phyloP scores from a whole-genome alignment of 768 basidiomycete species.

The Zangia roseola region DNA sequence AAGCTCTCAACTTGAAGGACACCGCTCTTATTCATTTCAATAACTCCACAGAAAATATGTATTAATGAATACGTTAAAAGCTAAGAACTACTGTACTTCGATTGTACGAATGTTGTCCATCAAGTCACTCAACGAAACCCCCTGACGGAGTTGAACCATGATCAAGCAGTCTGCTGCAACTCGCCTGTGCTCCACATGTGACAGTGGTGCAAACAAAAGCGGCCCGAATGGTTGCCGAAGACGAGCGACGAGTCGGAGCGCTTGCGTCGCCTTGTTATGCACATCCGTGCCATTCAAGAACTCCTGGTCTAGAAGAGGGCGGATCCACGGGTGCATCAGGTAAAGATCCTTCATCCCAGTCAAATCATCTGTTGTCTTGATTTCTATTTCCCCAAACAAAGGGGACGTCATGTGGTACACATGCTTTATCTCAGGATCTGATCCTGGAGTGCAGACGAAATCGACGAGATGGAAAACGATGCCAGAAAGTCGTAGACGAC shows the following conservation, averaged over 20 bases:
- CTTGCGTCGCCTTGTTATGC: background rate
- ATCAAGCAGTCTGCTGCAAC: slow-evolving; percentile 14
- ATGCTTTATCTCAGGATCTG: too few species aligned
- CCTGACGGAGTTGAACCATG: background rate
- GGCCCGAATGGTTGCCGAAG: slow-evolving; percentile 5
- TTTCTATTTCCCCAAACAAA: background rate
- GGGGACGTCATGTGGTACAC: slow-evolving; percentile 3
- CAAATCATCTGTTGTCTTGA: slow-evolving; percentile 6
- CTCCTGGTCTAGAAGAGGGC: slow-evolving; percentile 3
- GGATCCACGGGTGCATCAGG: slow-evolving; percentile 18
- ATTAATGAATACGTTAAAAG: too few species aligned
- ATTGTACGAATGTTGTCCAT: background rate
- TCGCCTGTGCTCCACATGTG: slow-evolving; percentile 4
- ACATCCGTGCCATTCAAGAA: background rate
- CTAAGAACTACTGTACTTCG: slow-evolving; percentile 1
- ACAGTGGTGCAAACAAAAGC: slow-evolving; percentile 1
- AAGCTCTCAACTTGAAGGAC: too few species aligned
- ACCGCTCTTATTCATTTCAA: too few species aligned
- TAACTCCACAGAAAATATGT: too few species aligned
- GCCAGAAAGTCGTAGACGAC: slow-evolving; percentile 1
- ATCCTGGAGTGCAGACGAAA: background rate
- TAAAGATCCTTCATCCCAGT: background rate
- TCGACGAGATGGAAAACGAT: background rate
- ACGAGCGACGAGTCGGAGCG: background rate
- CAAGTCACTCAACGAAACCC: background rate